phyloP scores from a whole-genome alignment of 2,329 filamentous ascomycete genomes.

The Trichoderma gracile region DNA sequence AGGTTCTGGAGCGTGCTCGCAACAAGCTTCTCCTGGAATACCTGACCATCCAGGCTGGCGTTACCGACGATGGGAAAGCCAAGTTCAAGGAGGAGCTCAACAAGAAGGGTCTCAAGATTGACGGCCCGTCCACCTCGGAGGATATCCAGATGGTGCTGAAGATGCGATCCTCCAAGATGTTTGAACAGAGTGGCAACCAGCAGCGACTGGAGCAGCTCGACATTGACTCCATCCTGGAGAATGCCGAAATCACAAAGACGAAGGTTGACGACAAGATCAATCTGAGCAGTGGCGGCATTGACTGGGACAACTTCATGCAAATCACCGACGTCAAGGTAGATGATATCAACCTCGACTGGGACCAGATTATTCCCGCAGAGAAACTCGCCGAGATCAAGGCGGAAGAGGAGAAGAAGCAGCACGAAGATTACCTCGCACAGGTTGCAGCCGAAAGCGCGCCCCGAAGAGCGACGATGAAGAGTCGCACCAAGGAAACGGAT shows the following conservation, averaged over 20 bases:
- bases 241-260: conserved; percentile 95
- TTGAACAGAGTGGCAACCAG: conserved; percentile 95
- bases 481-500: conserved; percentile 59
- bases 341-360: conserved; percentile 79
- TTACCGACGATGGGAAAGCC: conserved; percentile 92
- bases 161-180: conserved; percentile 98
- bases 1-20: conserved; percentile 90
- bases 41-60: conserved; percentile 93
- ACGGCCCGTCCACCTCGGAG: conserved; percentile 85
- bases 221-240: conserved; percentile 94
- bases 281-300: conserved; percentile 81
- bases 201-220: conserved; percentile 95
- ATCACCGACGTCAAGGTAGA: conserved; percentile 98
- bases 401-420: conserved; percentile 80
- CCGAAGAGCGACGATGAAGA: conserved; percentile 67
- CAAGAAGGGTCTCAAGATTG: conserved; percentile 71
- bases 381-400: conserved; percentile 86
- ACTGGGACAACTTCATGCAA: conserved; percentile 93
- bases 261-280: conserved; percentile 90
- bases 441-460: conserved; percentile 84
- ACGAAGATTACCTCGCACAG: conserved; percentile 79
- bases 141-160: conserved; percentile 97
- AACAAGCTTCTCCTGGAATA: conserved; percentile 98
- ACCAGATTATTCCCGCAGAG: conserved; percentile 95
- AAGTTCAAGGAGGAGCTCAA: conserved; percentile 73